Percentiles rank a stretch among this genome's conserved stretches.
phyloP scores from a whole-genome alignment of 768 basidiomycete genomes.

The Boletus subparvulus region DNA sequence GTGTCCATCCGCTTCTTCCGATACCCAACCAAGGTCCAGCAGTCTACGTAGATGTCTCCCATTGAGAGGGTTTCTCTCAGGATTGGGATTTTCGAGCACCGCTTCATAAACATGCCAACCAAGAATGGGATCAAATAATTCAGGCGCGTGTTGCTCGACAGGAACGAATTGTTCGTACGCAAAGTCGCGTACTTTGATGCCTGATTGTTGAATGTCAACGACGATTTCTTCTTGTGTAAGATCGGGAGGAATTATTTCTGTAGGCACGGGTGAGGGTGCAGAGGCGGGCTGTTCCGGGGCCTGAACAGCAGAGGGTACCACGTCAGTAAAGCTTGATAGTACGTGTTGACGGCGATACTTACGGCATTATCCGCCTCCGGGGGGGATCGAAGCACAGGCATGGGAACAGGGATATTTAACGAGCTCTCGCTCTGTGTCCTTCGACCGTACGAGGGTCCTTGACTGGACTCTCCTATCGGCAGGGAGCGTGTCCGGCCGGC shows the following conservation, averaged over 20 bases:
- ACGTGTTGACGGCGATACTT: background rate
- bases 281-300: conserved; percentile 14
- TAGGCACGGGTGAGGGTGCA: conserved; percentile 33
- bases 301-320: background rate
- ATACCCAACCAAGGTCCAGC: conserved; percentile 31
- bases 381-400: conserved; percentile 10
- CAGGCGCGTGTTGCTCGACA: conserved; percentile 17
- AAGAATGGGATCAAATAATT: conserved; percentile 33
- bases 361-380: conserved; percentile 28
- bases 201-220: conserved; percentile 28
- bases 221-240: conserved; percentile 36
- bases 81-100: conserved; percentile 19
- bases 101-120: conserved; percentile 33
- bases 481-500: conserved; percentile 21
- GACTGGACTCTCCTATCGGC: conserved; percentile 25
- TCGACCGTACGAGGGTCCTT: conserved; percentile 21
- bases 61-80: conserved; percentile 19
- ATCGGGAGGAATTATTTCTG: conserved; percentile 34
- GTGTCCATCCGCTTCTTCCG: conserved; percentile 17
- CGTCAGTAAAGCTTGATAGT: conserved; percentile 5
- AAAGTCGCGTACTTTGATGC: conserved; percentile 35
- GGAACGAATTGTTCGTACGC: conserved; percentile 22
- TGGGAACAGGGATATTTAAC: conserved; percentile 7
- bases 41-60: conserved; percentile 30
- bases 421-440: conserved; percentile 28